These are phyloP conservation scores for Lycium ferocissimum DNA, from an alignment of 257 asterid genomes.

Conservation along the genomic window DNA sequence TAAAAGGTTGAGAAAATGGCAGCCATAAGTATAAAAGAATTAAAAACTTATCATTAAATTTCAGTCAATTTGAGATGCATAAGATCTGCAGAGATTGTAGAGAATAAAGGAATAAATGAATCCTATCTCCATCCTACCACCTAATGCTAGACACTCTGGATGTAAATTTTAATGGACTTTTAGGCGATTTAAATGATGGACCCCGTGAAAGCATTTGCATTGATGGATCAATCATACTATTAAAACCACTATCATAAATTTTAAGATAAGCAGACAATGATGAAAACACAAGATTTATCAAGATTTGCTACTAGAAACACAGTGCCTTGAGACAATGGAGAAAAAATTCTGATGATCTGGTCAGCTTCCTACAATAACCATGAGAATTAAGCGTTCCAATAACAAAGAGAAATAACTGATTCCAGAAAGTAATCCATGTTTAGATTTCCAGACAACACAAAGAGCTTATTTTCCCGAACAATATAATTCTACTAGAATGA, in stretches of 20 bases:
- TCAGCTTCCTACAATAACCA: conserved; percentile 4
- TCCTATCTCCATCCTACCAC: too few relatives aligned
- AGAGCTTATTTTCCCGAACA: neutral
- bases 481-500: neutral
- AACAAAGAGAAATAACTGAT: neutral
- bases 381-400: neutral
- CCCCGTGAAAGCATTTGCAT: too few relatives aligned
- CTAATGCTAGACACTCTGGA: too few relatives aligned
- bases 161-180: too few relatives aligned
- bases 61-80: neutral
- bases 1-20: conserved; percentile 1
- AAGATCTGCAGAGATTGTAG: conserved; percentile 13
- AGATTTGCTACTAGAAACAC: conserved; percentile 13
- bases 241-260: neutral
- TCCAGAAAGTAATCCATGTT: neutral
- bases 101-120: too few relatives aligned
- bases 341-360: neutral
- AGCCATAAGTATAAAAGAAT: neutral
- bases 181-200: too few relatives aligned
- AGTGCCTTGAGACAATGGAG: neutral
- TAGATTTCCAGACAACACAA: neutral
- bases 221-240: too few relatives aligned
- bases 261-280: neutral
- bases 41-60: conserved; percentile 21
- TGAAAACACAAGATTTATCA: neutral